Evolutionary conservation across 1,284 basidiomycete genomes (phyloP).

Genomic region (Rhizoctonia solani): DNA sequence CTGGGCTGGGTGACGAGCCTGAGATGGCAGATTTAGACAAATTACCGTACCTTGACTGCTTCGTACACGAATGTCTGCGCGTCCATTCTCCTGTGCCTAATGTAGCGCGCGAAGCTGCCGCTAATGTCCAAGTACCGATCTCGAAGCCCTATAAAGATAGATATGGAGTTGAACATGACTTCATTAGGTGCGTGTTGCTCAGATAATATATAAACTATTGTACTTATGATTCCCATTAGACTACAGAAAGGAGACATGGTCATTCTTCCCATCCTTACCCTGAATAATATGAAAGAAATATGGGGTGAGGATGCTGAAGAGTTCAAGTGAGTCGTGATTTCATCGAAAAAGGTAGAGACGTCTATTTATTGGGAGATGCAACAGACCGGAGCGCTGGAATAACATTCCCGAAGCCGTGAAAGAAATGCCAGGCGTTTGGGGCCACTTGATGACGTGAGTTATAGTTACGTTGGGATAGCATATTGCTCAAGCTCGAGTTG

Average conservation of each 20-base stretch:
- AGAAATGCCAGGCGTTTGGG: constrained; percentile 61
- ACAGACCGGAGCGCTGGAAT: constrained; percentile 61
- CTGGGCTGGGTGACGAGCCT: constrained; percentile 50
- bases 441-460: constrained; percentile 59
- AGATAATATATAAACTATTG: constrained; percentile 44
- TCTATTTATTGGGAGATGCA: constrained; percentile 30
- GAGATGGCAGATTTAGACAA: constrained; percentile 46
- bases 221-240: constrained; percentile 53
- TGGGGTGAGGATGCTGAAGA: constrained; percentile 59
- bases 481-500: no score
- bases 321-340: constrained; percentile 44
- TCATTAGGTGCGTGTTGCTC: constrained; percentile 44
- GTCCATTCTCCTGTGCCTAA: constrained; percentile 40
- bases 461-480: no score
- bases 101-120: constrained; percentile 40
- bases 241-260: constrained; percentile 53
- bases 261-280: constrained; percentile 54
- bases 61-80: constrained; percentile 46
- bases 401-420: constrained; percentile 51
- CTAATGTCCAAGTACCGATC: constrained; percentile 46
- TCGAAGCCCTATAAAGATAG: constrained; percentile 48
- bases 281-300: constrained; percentile 55
- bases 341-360: constrained; percentile 49
- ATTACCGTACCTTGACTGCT: constrained; percentile 48
- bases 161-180: constrained; percentile 48